Percentiles rank a stretch among this genome's conserved stretches.
Evolutionary conservation across 2,329 filamentous ascomycete species (phyloP).

Genomic region (Botrytis hyacinthi): DNA sequence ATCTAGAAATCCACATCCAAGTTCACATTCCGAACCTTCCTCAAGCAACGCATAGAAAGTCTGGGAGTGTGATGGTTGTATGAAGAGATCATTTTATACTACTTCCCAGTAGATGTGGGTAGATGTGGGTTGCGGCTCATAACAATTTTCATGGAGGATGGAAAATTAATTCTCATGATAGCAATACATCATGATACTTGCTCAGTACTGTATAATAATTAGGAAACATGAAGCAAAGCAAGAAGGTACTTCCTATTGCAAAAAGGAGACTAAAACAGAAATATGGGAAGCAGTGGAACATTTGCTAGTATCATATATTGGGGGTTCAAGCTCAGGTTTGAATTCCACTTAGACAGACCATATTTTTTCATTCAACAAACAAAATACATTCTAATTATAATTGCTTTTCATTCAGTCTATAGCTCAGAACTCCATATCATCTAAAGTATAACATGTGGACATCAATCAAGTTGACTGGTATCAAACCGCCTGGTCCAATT

Average conservation of each 20-base stretch:
- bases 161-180: rapidly evolving
- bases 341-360: not conserved
- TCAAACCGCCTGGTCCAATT: not conserved
- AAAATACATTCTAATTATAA: not conserved
- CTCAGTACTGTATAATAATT: not conserved
- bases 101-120: rapidly evolving
- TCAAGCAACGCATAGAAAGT: not conserved
- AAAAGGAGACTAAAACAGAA: rapidly evolving
- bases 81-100: not conserved
- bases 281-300: not conserved
- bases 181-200: not conserved
- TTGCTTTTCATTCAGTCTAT: not conserved
- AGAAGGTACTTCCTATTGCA: rapidly evolving
- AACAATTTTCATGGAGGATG: not conserved
- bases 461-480: not conserved
- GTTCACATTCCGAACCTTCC: no score
- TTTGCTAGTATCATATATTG: not conserved
- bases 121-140: not conserved
- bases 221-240: not conserved
- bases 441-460: not conserved
- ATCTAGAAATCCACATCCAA: no score
- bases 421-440: not conserved
- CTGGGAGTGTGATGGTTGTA: not conserved
- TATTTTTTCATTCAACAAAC: not conserved
- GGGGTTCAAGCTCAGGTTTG: not conserved